phyloP scores from a whole-genome alignment of 2,329 filamentous ascomycete genomes.

The Pseudogymnoascus sp. region DNA sequence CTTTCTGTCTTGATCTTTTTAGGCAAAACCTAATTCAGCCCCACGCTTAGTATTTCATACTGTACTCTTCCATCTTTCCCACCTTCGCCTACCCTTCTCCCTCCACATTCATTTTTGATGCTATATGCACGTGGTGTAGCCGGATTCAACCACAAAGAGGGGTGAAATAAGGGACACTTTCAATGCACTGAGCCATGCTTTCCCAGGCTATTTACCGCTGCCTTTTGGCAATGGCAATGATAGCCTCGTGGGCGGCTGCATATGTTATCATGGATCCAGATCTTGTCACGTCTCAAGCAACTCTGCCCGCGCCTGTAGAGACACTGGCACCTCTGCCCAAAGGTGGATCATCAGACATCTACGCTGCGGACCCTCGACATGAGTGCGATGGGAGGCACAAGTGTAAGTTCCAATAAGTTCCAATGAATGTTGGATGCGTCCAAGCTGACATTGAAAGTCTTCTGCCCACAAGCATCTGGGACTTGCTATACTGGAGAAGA shows the following conservation, averaged over 20 bases:
- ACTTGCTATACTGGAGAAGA: conserved; percentile 6
- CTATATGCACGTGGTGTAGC: not conserved
- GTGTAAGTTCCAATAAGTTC: conserved; percentile 8
- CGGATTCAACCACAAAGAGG: not conserved
- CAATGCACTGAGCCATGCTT: not conserved
- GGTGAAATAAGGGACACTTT: not conserved
- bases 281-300: not conserved
- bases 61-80: not conserved
- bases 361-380: not conserved
- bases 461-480: not conserved
- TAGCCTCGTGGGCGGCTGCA: not conserved
- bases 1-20: not conserved
- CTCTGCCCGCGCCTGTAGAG: not conserved
- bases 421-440: not conserved
- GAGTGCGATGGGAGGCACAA: not conserved
- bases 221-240: not conserved
- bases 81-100: not conserved
- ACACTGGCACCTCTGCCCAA: too few species aligned
- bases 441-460: conserved; percentile 8
- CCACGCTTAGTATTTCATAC: not conserved
- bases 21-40: not conserved
- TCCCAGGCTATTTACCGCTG: not conserved
- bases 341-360: too few species aligned
- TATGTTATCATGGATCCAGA: not conserved
- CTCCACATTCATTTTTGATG: not conserved